Evolutionary conservation across 495 filamentous ascomycete genomes (phyloP).

Genomic region (Bacidia gigantensis): DNA sequence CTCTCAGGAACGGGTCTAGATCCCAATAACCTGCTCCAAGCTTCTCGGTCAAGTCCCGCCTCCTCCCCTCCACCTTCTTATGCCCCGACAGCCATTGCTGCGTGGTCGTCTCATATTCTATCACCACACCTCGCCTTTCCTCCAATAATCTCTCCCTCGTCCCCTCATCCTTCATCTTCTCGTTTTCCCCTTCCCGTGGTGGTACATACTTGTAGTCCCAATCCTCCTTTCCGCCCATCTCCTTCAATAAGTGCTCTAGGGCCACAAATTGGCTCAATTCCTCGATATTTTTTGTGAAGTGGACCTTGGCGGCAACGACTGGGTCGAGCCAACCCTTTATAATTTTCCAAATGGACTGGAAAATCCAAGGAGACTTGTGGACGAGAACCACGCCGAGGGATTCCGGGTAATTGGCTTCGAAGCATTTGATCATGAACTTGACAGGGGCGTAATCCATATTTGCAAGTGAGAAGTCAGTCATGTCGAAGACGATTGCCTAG

Average conservation of each 20-base stretch:
- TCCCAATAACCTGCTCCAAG: slow-evolving; percentile 72
- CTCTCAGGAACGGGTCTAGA: slow-evolving; percentile 62
- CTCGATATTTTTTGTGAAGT: slow-evolving; percentile 74
- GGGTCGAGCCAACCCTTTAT: slow-evolving; percentile 96
- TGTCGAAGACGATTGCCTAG: slow-evolving; percentile 89
- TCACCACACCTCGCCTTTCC: slow-evolving; percentile 40
- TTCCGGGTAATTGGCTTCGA: slow-evolving; percentile 97
- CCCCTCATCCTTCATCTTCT: slow-evolving; percentile 49
- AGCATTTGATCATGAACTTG: slow-evolving; percentile 98
- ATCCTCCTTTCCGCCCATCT: slow-evolving; percentile 69
- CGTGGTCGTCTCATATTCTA: slow-evolving; percentile 51
- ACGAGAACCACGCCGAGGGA: slow-evolving; percentile 84
- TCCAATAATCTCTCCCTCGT: slow-evolving; percentile 48
- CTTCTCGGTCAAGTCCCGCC: slow-evolving; percentile 41
- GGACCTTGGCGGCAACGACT: slow-evolving; percentile 85
- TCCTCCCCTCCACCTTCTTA: slow-evolving; percentile 26
- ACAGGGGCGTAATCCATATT: slow-evolving; percentile 98
- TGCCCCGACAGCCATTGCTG: slow-evolving; percentile 43
- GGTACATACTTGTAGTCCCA: slow-evolving; percentile 74
- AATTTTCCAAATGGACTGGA: slow-evolving; percentile 83
- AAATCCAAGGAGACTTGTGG: slow-evolving; percentile 93
- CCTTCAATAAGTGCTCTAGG: slow-evolving; percentile 54
- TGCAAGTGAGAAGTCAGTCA: slow-evolving; percentile 80
- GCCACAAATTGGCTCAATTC: slow-evolving; percentile 71
- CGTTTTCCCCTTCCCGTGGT: slow-evolving; percentile 58